phyloP scores from a whole-genome alignment of 1,284 basidiomycete genomes.

The Ganoderma multipileum region DNA sequence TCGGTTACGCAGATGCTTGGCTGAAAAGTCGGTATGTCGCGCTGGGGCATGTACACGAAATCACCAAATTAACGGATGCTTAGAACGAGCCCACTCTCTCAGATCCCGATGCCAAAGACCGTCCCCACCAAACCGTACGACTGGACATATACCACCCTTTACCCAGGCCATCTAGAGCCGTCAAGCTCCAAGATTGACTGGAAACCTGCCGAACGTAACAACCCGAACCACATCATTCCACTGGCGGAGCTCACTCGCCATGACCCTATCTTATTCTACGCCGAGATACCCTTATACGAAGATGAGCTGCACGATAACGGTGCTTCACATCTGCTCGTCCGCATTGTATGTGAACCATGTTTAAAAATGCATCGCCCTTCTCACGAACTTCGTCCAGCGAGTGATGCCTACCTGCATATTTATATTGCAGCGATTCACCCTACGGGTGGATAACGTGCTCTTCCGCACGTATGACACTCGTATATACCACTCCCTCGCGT shows the following conservation, averaged over 20 bases:
- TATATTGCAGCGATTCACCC: slow-evolving; percentile 89
- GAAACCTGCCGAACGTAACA: slow-evolving; percentile 59
- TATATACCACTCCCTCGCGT: slow-evolving; percentile 85
- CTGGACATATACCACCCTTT: slow-evolving; percentile 97
- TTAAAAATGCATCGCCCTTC: slow-evolving; percentile 48
- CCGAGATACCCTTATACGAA: slow-evolving; percentile 91
- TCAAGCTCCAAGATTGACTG: slow-evolving; percentile 45
- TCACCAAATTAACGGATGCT: slow-evolving; percentile 18
- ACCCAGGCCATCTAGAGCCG: slow-evolving; percentile 66
- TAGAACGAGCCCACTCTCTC: slow-evolving; percentile 70
- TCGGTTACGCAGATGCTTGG: slow-evolving; percentile 95
- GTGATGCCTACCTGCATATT: slow-evolving; percentile 99
- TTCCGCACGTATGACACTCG: slow-evolving; percentile 93
- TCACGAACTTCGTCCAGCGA: slow-evolving; percentile 58
- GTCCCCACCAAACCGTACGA: slow-evolving; percentile 90
- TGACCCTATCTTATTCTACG: slow-evolving; percentile 95
- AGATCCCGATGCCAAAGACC: slow-evolving; percentile 74
- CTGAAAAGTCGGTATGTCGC: slow-evolving; percentile 77
- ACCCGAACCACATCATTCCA: slow-evolving; percentile 72
- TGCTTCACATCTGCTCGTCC: slow-evolving; percentile 79
- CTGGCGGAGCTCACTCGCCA: slow-evolving; percentile 85
- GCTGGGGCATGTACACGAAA: not conserved
- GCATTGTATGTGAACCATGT: slow-evolving; percentile 75
- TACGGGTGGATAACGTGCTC: slow-evolving; percentile 94
- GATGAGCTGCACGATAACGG: slow-evolving; percentile 97